A percentile compares a stretch with the other conserved stretches of the same genome.
Conservation (phyloP, 129 eudicot species). For the Gnaphalium uliginosum region DNA sequence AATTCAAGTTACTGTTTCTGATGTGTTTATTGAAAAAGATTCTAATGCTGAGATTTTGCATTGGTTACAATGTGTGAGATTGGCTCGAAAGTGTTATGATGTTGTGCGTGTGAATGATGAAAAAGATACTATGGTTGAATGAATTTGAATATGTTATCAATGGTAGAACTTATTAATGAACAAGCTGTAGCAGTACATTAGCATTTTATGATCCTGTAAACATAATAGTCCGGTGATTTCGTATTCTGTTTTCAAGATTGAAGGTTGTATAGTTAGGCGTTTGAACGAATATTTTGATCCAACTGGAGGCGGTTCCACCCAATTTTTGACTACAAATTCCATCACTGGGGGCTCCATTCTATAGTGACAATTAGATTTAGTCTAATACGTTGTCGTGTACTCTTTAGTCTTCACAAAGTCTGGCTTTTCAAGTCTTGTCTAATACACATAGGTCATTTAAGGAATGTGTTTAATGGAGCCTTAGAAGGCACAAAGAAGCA, state of each 20-base stretch:
- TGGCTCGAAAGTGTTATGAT: slow-evolving; percentile 59
- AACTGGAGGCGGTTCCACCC: no score
- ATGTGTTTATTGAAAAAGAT: slow-evolving; percentile 68
- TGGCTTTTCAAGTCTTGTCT: no score
- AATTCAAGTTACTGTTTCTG: slow-evolving; percentile 67
- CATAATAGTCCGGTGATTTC: not conserved
- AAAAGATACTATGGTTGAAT: slow-evolving; percentile 1
- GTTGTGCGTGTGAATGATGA: not conserved
- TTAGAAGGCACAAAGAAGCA: not conserved
- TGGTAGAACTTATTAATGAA: not conserved
- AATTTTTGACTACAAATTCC: no score
- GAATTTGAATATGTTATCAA: not conserved
- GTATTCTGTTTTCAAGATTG: not conserved
- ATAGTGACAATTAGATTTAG: no score
- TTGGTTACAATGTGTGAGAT: slow-evolving; percentile 76
- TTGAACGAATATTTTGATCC: not conserved
- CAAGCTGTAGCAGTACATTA: not conserved
- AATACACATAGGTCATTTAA: no score
- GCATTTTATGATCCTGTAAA: not conserved
- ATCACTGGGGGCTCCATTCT: not conserved
- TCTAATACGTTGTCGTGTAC: no score
- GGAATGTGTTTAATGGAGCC: no score
- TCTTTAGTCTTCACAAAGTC: no score
- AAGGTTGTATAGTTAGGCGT: not conserved
- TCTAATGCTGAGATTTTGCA: slow-evolving; percentile 74